Conservation (phyloP, 352 stramenopile species). For the Aphanomyces stellatus region DNA sequence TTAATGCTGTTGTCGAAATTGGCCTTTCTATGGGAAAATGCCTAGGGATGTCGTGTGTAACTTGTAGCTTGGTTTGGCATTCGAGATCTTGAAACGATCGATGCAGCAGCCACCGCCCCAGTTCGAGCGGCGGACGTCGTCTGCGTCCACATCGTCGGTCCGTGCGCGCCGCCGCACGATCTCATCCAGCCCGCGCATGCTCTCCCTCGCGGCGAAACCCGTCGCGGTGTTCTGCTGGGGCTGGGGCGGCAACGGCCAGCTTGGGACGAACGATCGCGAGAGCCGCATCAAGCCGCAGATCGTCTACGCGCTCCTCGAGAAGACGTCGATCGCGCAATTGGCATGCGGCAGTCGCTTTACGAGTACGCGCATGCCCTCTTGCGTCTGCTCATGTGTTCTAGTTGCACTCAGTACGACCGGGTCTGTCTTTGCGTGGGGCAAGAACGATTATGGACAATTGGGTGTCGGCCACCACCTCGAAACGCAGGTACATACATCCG, state of each 20-base stretch:
- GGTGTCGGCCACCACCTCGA: constrained; percentile 30
- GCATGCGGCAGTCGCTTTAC: constrained; percentile 37
- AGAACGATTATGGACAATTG: constrained; percentile 35
- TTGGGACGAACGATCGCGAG: constrained; percentile 32
- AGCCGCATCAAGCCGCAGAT: constrained; percentile 34
- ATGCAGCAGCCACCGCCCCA: no score
- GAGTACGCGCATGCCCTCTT: constrained; percentile 2
- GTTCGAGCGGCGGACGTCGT: neutral
- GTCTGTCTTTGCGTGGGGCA: constrained; percentile 33
- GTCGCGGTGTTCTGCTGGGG: constrained; percentile 26
- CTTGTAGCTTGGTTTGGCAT: no score
- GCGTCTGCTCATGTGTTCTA: constrained; percentile 7
- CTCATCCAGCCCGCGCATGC: neutral
- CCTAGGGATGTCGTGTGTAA: no score
- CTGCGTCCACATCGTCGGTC: neutral
- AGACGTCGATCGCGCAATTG: constrained; percentile 23
- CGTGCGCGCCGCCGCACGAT: neutral
- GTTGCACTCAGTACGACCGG: constrained; percentile 27
- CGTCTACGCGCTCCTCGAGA: constrained; percentile 23
- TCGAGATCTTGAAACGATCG: no score
- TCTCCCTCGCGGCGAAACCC: neutral
- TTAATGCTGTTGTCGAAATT: no score
- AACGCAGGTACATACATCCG: constrained; percentile 19
- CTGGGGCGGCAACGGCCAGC: constrained; percentile 39
- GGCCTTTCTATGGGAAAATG: no score